These are phyloP conservation scores for Arthrinium puccinioides DNA, from an alignment of 2,329 filamentous ascomycete genomes.

Conservation along the genomic window DNA sequence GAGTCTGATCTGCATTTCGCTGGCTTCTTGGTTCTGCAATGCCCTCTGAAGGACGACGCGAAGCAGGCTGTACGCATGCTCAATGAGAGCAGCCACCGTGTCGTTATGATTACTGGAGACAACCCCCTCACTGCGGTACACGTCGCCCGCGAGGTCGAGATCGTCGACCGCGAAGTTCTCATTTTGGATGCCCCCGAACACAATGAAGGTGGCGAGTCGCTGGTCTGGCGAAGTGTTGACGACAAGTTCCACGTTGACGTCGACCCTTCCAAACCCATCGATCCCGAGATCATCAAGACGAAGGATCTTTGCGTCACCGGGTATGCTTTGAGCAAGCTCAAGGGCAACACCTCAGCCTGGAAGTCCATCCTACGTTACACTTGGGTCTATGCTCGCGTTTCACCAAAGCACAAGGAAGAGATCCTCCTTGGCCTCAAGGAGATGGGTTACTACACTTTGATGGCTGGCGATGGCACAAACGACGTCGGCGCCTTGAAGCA, in stretches of 20 bases:
- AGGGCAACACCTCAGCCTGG: conserved; percentile 64
- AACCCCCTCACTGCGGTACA: conserved; percentile 95
- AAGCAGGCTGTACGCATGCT: conserved; percentile 92
- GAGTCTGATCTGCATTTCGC: conserved; percentile 82
- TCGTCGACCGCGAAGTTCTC: conserved; percentile 89
- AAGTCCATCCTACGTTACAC: conserved; percentile 74
- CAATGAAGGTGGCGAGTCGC: conserved; percentile 68
- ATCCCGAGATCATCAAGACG: conserved; percentile 68
- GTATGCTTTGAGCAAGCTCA: conserved; percentile 86
- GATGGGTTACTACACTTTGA: conserved; percentile 93
- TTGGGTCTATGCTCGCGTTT: conserved; percentile 98
- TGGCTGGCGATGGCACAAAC: conserved; percentile 98
- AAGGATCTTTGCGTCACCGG: conserved; percentile 96
- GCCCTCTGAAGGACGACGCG: conserved; percentile 92
- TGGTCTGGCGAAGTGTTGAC: conserved; percentile 93
- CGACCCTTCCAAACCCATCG: conserved; percentile 73
- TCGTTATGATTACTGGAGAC: conserved; percentile 98
- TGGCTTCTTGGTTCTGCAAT: conserved; percentile 91
- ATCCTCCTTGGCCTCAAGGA: conserved; percentile 96
- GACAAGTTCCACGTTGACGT: conserved; percentile 82
- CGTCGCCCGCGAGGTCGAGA: conserved; percentile 91
- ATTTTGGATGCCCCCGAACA: conserved; percentile 94
- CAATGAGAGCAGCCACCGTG: conserved; percentile 96
- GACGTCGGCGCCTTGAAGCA: conserved; percentile 97
- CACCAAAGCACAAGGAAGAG: conserved; percentile 97